Percentiles rank a stretch among this genome's conserved stretches.
phyloP scores from a whole-genome alignment of 306 rosid species.

The Abrus pulchellus region DNA sequence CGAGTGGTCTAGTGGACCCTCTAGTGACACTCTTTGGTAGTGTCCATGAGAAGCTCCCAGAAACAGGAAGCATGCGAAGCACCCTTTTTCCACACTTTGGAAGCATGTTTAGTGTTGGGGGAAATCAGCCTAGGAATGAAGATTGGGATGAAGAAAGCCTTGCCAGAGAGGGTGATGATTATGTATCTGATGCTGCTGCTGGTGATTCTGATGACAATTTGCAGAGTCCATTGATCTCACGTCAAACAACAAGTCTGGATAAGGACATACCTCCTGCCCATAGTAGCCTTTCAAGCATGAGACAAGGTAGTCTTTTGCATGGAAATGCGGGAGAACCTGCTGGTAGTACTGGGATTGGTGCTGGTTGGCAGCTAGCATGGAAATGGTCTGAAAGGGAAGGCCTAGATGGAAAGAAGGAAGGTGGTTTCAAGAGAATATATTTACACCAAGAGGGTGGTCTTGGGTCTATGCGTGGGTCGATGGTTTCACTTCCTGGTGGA shows the following conservation, averaged over 20 bases:
- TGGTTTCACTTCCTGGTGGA: constrained; percentile 78
- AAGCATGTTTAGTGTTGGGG: constrained; percentile 96
- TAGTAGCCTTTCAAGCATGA: constrained; percentile 72
- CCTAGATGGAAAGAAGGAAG: constrained; percentile 80
- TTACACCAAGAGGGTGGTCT: constrained; percentile 85
- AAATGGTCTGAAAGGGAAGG: constrained; percentile 91
- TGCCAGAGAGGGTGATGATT: constrained; percentile 84
- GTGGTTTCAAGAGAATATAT: constrained; percentile 88
- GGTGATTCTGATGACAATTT: constrained; percentile 83
- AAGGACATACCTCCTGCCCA: constrained; percentile 74
- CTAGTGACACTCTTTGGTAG: constrained; percentile 92
- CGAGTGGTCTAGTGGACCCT: constrained; percentile 79
- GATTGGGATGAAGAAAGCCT: constrained; percentile 98
- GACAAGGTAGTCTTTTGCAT: constrained; percentile 67
- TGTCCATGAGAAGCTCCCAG: constrained; percentile 84
- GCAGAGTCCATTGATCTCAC: constrained; percentile 85
- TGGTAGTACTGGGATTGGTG: constrained; percentile 89
- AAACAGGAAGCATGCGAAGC: constrained; percentile 90
- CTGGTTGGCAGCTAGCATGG: constrained; percentile 99
- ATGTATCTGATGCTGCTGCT: constrained; percentile 70
- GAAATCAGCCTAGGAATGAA: constrained; percentile 78
- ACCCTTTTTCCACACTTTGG: constrained; percentile 95
- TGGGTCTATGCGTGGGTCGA: constrained; percentile 80
- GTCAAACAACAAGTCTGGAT: constrained; percentile 87
- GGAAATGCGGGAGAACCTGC: constrained; percentile 70